Percentiles rank a stretch among this genome's conserved stretches.
phyloP scores from a whole-genome alignment of 2,329 filamentous ascomycete genomes.

The Aspergillus sergii region DNA sequence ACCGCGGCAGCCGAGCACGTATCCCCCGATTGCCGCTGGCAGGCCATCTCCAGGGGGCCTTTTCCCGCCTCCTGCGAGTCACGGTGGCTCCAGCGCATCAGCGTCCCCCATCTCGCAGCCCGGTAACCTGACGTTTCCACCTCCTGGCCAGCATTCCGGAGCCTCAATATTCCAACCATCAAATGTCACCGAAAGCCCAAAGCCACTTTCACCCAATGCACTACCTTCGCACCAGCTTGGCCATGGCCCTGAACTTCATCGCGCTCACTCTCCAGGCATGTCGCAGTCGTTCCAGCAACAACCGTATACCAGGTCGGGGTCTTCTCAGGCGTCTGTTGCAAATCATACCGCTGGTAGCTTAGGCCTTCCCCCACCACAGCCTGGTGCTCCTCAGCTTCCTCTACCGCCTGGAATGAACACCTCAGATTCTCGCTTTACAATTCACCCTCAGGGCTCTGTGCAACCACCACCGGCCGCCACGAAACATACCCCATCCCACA shows the following conservation, averaged over 20 bases:
- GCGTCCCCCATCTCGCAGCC: slow-evolving; percentile 55
- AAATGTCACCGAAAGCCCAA: slow-evolving; percentile 82
- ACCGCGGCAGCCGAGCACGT: slow-evolving; percentile 72
- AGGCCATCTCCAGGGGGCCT: slow-evolving; percentile 57
- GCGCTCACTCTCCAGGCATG: slow-evolving; percentile 47
- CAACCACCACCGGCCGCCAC: slow-evolving; percentile 34
- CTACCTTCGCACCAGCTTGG: slow-evolving; percentile 42
- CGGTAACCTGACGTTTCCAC: slow-evolving; percentile 42
- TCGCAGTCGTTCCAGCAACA: slow-evolving; percentile 46
- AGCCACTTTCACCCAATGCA: slow-evolving; percentile 64
- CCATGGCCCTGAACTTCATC: slow-evolving; percentile 42
- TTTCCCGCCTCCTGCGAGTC: slow-evolving; percentile 64
- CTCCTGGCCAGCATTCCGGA: slow-evolving; percentile 43
- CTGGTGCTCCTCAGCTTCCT: slow-evolving; percentile 47
- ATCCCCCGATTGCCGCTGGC: slow-evolving; percentile 67
- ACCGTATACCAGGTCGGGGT: slow-evolving; percentile 29
- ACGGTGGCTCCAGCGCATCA: slow-evolving; percentile 58
- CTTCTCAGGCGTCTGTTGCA: slow-evolving; percentile 23
- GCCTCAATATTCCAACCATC: slow-evolving; percentile 70
- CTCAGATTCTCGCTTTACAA: slow-evolving; percentile 46
- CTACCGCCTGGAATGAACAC: slow-evolving; percentile 46
- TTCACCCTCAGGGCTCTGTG: slow-evolving; percentile 41
- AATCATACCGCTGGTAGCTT: slow-evolving; percentile 30
- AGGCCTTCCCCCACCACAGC: slow-evolving; percentile 41
- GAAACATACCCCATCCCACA: slow-evolving; percentile 39